Conservation (phyloP, 495 filamentous ascomycete species). For the Podospora pseudopauciseta region DNA sequence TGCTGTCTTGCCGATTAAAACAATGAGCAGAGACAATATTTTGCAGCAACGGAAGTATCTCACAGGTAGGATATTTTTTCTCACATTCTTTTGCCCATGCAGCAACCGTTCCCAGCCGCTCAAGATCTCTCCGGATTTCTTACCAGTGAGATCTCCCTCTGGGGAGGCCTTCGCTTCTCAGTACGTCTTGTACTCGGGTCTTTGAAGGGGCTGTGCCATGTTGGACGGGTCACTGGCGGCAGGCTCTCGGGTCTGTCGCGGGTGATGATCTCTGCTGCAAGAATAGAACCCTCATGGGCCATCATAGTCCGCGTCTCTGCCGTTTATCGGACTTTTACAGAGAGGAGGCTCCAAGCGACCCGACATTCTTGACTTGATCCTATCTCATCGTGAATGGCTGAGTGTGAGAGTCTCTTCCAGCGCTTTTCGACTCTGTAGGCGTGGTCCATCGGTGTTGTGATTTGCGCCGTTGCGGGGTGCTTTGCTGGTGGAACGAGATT, state of each 20-base stretch:
- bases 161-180: slow-evolving; percentile 43
- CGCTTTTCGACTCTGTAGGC: no score
- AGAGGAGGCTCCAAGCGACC: slow-evolving; percentile 53
- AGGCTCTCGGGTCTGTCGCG: neutral
- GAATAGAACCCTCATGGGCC: slow-evolving; percentile 40
- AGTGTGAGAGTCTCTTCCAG: slow-evolving; percentile 1
- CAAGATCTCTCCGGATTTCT: slow-evolving; percentile 2
- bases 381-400: neutral
- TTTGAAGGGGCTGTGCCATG: slow-evolving; percentile 42
- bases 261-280: slow-evolving; percentile 35
- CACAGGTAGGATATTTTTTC: neutral
- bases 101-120: slow-evolving; percentile 6
- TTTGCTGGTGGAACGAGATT: neutral
- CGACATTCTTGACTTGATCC: slow-evolving; percentile 37
- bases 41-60: neutral
- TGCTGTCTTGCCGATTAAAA: neutral
- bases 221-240: slow-evolving; percentile 17
- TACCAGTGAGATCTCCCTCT: slow-evolving; percentile 26
- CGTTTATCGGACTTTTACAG: slow-evolving; percentile 32
- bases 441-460: no score
- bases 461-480: neutral
- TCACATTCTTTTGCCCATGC: neutral
- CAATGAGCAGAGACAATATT: neutral
- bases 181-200: slow-evolving; percentile 48
- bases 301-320: slow-evolving; percentile 53